Conservation (phyloP, 257 asterid species). For the Hygrophila difformis region DNA sequence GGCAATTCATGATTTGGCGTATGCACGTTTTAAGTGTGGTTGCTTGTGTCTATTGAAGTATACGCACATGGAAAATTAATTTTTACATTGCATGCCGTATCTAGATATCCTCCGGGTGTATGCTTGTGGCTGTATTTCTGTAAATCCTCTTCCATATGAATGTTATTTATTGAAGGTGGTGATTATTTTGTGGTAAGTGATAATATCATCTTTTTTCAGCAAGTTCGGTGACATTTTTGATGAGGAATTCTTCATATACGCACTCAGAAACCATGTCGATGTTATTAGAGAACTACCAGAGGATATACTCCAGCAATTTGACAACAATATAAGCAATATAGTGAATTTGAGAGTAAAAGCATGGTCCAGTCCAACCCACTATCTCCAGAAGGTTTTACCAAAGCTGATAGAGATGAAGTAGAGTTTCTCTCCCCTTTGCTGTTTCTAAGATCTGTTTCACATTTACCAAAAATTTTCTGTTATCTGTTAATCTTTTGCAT, state of each 20-base stretch:
- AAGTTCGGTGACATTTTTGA: constrained; percentile 87
- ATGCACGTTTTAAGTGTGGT: too few relatives aligned
- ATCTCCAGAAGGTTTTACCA: constrained; percentile 78
- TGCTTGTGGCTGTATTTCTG: too few relatives aligned
- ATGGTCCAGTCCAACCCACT: constrained; percentile 76
- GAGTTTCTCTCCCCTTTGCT: constrained; percentile 25
- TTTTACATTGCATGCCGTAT: too few relatives aligned
- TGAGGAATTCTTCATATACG: constrained; percentile 69
- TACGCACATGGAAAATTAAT: too few relatives aligned
- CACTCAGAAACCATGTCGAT: constrained; percentile 73
- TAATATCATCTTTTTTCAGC: constrained; percentile 39
- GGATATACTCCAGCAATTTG: constrained; percentile 84
- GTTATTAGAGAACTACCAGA: constrained; percentile 64
- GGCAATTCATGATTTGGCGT: too few relatives aligned
- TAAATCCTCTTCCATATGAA: too few relatives aligned
- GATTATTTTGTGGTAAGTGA: too few relatives aligned
- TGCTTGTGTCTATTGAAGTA: too few relatives aligned
- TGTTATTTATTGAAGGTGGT: too few relatives aligned
- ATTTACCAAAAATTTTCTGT: constrained; percentile 1
- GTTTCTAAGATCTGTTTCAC: neutral
- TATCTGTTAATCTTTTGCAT: too few relatives aligned
- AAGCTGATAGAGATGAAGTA: constrained; percentile 94
- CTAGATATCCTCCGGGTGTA: too few relatives aligned
- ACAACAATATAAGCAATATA: constrained; percentile 76
- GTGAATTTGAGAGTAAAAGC: constrained; percentile 94